Conservation (phyloP, 73 alveolate genomes). For the Tetrahymena elliotti region DNA sequence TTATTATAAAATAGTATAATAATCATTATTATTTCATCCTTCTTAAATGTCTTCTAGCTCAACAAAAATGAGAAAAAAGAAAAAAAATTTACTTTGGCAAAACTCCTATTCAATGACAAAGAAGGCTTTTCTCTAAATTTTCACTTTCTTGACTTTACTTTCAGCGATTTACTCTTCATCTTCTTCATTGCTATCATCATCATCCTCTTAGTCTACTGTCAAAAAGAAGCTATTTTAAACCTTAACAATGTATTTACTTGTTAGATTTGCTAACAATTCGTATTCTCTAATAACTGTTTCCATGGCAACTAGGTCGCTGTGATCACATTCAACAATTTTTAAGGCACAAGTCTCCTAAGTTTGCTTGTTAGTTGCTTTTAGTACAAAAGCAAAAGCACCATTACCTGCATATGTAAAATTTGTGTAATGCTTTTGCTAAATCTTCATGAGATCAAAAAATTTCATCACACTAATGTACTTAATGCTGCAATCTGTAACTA, state of each 20-base stretch:
- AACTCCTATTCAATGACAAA: background rate
- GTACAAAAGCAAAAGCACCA: background rate
- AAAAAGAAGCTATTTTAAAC: background rate
- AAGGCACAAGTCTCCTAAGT: background rate
- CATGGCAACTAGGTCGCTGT: background rate
- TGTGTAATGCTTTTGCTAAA: background rate
- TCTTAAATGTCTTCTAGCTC: background rate
- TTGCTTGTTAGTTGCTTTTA: background rate
- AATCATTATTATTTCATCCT: background rate
- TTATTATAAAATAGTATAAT: too few relatives aligned
- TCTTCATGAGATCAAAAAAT: background rate
- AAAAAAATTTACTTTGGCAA: background rate
- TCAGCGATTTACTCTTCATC: background rate
- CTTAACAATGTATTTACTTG: background rate
- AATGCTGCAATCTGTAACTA: background rate
- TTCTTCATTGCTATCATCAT: background rate
- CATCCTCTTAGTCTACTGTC: background rate
- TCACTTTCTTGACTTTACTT: background rate
- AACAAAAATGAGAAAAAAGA: background rate
- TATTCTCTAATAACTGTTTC: background rate
- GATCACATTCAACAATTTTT: background rate
- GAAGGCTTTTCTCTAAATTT: background rate
- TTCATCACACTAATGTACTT: background rate
- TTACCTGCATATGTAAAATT: background rate
- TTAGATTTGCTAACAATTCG: background rate